phyloP scores from a whole-genome alignment of 1,284 basidiomycete genomes.

The Pyrrhoderma noxium region DNA sequence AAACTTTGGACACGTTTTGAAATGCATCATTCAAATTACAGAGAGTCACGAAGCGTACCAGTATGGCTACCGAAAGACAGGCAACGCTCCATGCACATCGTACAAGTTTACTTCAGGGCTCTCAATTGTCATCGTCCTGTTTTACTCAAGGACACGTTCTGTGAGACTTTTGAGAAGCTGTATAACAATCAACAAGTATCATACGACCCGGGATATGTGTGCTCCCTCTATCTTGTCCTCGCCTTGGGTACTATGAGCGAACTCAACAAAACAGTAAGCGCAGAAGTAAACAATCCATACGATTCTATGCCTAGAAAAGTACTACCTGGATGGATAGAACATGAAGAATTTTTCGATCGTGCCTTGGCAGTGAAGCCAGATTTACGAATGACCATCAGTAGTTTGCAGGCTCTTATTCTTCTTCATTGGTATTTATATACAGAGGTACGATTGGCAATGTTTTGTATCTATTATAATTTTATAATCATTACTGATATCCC shows the following conservation, averaged over 20 bases:
- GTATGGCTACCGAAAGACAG: slow-evolving; percentile 73
- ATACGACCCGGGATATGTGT: slow-evolving; percentile 70
- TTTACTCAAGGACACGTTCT: slow-evolving; percentile 57
- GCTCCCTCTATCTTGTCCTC: slow-evolving; percentile 66
- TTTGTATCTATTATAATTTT: not conserved
- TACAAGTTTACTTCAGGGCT: slow-evolving; percentile 62
- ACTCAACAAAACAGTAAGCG: slow-evolving; percentile 42
- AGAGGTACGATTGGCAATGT: slow-evolving; percentile 46
- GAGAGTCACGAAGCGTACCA: slow-evolving; percentile 27
- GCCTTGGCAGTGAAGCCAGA: slow-evolving; percentile 72
- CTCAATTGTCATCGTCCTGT: slow-evolving; percentile 75
- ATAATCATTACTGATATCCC: slow-evolving; percentile 11
- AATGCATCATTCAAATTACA: slow-evolving; percentile 30
- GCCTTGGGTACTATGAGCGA: slow-evolving; percentile 76
- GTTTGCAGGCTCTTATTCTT: slow-evolving; percentile 71
- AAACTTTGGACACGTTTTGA: slow-evolving; percentile 51
- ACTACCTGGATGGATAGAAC: slow-evolving; percentile 69
- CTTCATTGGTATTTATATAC: slow-evolving; percentile 83
- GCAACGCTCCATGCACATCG: slow-evolving; percentile 49
- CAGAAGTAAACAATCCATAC: slow-evolving; percentile 20
- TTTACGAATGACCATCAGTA: slow-evolving; percentile 68
- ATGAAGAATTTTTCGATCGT: slow-evolving; percentile 74
- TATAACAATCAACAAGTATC: slow-evolving; percentile 46
- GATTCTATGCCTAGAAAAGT: slow-evolving; percentile 36
- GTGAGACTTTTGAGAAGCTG: slow-evolving; percentile 51